phyloP scores from a whole-genome alignment of 1,284 basidiomycete genomes.

The Meripilus lineatus region DNA sequence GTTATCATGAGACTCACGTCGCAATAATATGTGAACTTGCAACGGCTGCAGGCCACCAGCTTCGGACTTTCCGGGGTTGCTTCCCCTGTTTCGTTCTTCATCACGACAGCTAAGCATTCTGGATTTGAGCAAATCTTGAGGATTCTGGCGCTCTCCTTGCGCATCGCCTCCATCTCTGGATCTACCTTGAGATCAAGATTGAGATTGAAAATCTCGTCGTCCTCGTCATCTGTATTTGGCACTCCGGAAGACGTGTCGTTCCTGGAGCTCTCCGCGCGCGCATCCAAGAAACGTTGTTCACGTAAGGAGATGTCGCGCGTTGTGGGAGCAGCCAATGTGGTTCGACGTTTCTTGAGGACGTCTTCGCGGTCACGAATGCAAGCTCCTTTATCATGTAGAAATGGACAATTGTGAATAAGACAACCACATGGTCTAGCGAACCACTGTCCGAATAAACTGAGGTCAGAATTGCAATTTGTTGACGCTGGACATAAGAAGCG shows the following conservation, averaged over 20 bases:
- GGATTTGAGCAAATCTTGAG: conserved; percentile 17
- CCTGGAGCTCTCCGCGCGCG: too few species aligned
- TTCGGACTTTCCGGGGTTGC: too few species aligned
- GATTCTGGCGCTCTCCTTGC: conserved; percentile 5
- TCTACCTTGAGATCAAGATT: too few species aligned
- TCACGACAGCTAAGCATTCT: conserved; percentile 12
- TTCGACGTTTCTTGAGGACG: conserved; percentile 12
- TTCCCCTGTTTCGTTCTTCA: too few species aligned
- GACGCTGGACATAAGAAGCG: too few species aligned
- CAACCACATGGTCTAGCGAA: conserved; percentile 19
- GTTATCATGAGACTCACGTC: too few species aligned
- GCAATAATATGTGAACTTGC: too few species aligned
- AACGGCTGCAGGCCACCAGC: too few species aligned
- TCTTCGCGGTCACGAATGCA: conserved; percentile 9
- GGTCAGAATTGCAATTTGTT: too few species aligned
- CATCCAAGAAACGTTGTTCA: not conserved
- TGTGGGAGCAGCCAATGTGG: conserved; percentile 10
- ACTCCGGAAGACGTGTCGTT: conserved; percentile 1
- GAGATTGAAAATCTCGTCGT: too few species aligned
- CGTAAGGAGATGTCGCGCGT: conserved; percentile 7
- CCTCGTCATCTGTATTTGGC: too few species aligned
- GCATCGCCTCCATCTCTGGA: conserved; percentile 8
- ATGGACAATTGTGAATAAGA: conserved; percentile 17
- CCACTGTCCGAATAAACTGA: too few species aligned
- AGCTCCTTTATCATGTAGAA: conserved; percentile 19